These are phyloP conservation scores for Epichloe festucae DNA, from an alignment of 2,329 filamentous ascomycete species.

Conservation along the genomic window DNA sequence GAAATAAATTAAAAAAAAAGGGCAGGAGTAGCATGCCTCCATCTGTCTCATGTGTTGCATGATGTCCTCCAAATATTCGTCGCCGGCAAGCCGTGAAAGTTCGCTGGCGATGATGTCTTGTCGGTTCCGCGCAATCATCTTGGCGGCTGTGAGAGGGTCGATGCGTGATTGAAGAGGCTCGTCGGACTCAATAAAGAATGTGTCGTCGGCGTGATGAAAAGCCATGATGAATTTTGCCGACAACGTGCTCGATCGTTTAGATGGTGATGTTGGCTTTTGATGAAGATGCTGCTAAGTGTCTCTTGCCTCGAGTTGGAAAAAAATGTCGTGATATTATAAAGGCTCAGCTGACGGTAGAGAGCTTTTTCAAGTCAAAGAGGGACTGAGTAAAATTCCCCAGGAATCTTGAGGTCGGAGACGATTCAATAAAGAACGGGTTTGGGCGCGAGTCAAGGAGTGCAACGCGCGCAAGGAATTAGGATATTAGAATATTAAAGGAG, in stretches of 20 bases:
- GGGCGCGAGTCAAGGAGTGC: slow-evolving; percentile 21
- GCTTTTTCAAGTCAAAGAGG: slow-evolving; percentile 27
- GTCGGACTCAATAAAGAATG: slow-evolving; percentile 44
- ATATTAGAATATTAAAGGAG: slow-evolving; percentile 47
- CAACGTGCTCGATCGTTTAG: slow-evolving; percentile 6
- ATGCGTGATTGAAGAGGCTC: slow-evolving; percentile 41
- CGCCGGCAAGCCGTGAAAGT: slow-evolving; percentile 69
- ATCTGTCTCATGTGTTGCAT: slow-evolving; percentile 89
- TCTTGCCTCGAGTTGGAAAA: neutral
- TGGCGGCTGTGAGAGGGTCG: slow-evolving; percentile 61
- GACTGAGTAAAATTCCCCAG: slow-evolving; percentile 37
- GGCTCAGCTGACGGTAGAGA: neutral
- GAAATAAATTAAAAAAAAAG: no score
- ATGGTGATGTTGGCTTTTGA: slow-evolving; percentile 7
- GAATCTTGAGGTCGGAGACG: slow-evolving; percentile 33
- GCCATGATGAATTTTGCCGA: slow-evolving; percentile 28
- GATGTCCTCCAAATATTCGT: slow-evolving; percentile 90
- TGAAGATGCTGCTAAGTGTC: neutral
- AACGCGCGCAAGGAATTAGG: slow-evolving; percentile 31
- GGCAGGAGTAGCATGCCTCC: slow-evolving; percentile 48
- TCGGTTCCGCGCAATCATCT: slow-evolving; percentile 64
- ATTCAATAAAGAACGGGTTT: slow-evolving; percentile 25
- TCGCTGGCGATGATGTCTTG: slow-evolving; percentile 85
- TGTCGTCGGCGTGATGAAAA: slow-evolving; percentile 29
- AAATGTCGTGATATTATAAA: slow-evolving; percentile 14